Evolutionary conservation across 2,329 filamentous ascomycete genomes (phyloP).

Genomic region (Ceratocystiopsis minuta): DNA sequence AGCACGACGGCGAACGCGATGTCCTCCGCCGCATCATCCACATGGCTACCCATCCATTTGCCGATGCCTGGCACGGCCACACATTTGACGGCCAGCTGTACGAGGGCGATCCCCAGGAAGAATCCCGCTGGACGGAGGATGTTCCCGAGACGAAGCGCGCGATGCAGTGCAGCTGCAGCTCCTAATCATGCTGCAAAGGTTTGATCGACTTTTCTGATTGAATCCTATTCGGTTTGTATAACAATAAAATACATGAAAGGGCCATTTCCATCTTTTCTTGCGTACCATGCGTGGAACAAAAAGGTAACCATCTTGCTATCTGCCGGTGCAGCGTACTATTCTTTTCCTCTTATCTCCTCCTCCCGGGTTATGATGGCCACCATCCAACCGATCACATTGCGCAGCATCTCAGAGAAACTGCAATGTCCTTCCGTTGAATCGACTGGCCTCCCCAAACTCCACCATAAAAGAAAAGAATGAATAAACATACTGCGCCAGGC

Average conservation of each 20-base stretch:
- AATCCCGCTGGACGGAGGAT: slow-evolving; percentile 69
- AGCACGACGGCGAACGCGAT: slow-evolving; percentile 65
- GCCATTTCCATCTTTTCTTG: no score
- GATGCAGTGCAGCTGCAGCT: slow-evolving; percentile 92
- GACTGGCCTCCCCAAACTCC: neutral
- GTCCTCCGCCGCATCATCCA: slow-evolving; percentile 64
- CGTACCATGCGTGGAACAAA: no score
- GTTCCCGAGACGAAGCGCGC: slow-evolving; percentile 61
- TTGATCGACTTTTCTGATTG: neutral
- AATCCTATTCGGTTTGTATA: no score
- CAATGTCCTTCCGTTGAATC: no score
- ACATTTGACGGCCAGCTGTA: slow-evolving; percentile 29
- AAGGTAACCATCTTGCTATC: no score
- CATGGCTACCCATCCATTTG: slow-evolving; percentile 69
- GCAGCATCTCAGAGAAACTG: no score
- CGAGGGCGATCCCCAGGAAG: slow-evolving; percentile 49
- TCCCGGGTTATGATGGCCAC: no score
- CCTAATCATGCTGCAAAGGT: slow-evolving; percentile 27
- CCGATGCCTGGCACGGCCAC: slow-evolving; percentile 51
- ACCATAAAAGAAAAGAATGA: neutral
- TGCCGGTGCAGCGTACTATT: no score
- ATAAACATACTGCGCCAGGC: neutral
- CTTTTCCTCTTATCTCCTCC: no score
- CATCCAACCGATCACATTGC: no score
- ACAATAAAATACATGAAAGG: no score